Conservation (phyloP, 2,329 filamentous ascomycete genomes). For the Lachnellula occidentalis region DNA sequence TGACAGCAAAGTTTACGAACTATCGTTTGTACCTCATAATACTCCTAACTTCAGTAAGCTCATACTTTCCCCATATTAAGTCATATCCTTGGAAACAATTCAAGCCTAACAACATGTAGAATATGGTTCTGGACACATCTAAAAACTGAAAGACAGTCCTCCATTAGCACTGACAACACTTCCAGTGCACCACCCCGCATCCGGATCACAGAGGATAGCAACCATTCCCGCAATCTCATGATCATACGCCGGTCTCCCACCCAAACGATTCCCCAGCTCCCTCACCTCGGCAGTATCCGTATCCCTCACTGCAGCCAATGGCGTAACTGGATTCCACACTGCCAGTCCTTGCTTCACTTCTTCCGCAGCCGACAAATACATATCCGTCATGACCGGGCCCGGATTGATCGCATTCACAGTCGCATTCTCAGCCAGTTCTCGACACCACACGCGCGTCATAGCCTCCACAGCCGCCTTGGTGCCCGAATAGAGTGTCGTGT, state of each 20-base stretch:
- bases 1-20: too few species aligned
- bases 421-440: slow-evolving; percentile 46
- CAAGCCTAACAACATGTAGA: not conserved
- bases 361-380: slow-evolving; percentile 41
- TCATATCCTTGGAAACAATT: too few species aligned
- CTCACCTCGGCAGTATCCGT: slow-evolving; percentile 56
- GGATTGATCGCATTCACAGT: slow-evolving; percentile 55
- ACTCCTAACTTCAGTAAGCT: too few species aligned
- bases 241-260: slow-evolving; percentile 55
- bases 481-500: slow-evolving; percentile 54
- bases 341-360: slow-evolving; percentile 48
- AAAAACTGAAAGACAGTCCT: slow-evolving; percentile 52
- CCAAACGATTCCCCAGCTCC: slow-evolving; percentile 45
- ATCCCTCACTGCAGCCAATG: slow-evolving; percentile 55
- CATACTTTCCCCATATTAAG: too few species aligned
- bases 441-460: slow-evolving; percentile 45
- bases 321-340: slow-evolving; percentile 55
- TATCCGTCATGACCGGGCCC: slow-evolving; percentile 56
- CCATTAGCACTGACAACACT: slow-evolving; percentile 74
- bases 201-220: slow-evolving; percentile 64
- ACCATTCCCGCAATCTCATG: slow-evolving; percentile 68
- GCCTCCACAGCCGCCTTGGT: slow-evolving; percentile 60
- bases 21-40: too few species aligned
- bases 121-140: not conserved
- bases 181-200: slow-evolving; percentile 68